Evolutionary conservation across 495 filamentous ascomycete genomes (phyloP).

Genomic region (Delitschia confertaspora): DNA sequence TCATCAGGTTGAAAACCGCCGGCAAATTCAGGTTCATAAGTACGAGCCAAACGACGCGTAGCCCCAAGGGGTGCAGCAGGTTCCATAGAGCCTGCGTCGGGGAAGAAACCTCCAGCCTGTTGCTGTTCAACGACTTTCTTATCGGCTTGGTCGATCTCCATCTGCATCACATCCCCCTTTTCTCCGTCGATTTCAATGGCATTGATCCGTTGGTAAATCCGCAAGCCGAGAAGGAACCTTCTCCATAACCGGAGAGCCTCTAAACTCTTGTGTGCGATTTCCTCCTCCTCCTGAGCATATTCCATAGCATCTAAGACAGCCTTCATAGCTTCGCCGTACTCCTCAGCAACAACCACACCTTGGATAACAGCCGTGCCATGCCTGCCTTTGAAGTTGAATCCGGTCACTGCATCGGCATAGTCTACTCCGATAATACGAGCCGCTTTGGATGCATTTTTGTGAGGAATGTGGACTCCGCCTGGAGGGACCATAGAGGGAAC

Average conservation of each 20-base stretch:
- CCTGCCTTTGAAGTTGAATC: conserved; percentile 76
- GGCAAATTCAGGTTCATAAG: background rate
- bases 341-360: conserved; percentile 65
- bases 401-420: conserved; percentile 80
- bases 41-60: background rate
- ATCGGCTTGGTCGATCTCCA: conserved; percentile 22
- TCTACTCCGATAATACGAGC: conserved; percentile 74
- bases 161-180: conserved; percentile 5
- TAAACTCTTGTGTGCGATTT: conserved; percentile 46
- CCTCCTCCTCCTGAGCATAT: conserved; percentile 49
- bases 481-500: conserved; percentile 85
- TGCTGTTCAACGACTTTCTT: conserved; percentile 17
- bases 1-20: too few relatives aligned
- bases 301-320: conserved; percentile 57
- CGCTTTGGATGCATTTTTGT: conserved; percentile 59
- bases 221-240: conserved; percentile 60
- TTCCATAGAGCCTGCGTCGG: conserved; percentile 17
- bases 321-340: conserved; percentile 61
- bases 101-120: conserved; percentile 29
- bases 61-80: conserved; percentile 9
- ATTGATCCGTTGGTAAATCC: conserved; percentile 69
- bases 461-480: conserved; percentile 64
- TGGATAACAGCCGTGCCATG: conserved; percentile 69
- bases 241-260: conserved; percentile 66
- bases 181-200: conserved; percentile 51